Conservation (phyloP, 169 alveolate species). For the Eimeria zaria region DNA sequence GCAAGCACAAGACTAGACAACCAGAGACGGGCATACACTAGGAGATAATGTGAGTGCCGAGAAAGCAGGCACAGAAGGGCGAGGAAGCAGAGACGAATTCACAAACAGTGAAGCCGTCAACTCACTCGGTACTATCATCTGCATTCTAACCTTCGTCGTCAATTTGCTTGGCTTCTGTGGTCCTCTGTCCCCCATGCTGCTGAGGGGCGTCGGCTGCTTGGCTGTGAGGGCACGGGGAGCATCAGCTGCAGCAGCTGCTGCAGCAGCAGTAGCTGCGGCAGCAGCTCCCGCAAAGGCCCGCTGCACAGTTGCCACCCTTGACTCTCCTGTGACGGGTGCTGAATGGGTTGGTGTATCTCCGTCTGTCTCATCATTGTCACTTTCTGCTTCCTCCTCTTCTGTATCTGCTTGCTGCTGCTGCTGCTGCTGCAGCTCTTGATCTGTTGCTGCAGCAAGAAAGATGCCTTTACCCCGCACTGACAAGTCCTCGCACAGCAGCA, state of each 20-base stretch:
- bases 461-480: conserved; percentile 77
- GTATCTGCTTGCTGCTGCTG: conserved; percentile 31
- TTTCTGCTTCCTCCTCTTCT: conserved; percentile 8
- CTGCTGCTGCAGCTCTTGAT: conserved; percentile 39
- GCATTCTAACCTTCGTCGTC: conserved; percentile 36
- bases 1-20: neutral
- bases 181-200: neutral
- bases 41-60: neutral
- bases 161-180: neutral
- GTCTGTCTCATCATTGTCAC: conserved; percentile 27
- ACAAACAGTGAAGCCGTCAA: neutral
- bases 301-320: conserved; percentile 16
- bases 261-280: conserved; percentile 56
- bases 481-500: conserved; percentile 85
- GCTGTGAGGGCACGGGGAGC: conserved; percentile 23
- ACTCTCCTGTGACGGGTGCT: neutral
- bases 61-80: neutral
- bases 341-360: neutral
- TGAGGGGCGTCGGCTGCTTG: conserved; percentile 4
- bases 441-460: conserved; percentile 61
- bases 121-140: conserved; percentile 13
- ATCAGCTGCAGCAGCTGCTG: conserved; percentile 54
- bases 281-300: conserved; percentile 54
- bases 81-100: neutral
- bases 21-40: neutral